Evolutionary conservation across 2,329 filamentous ascomycete genomes (phyloP), one percentile per base, ranked within the genome.

Genomic region (Sporothrix euskadiensis): DNA sequence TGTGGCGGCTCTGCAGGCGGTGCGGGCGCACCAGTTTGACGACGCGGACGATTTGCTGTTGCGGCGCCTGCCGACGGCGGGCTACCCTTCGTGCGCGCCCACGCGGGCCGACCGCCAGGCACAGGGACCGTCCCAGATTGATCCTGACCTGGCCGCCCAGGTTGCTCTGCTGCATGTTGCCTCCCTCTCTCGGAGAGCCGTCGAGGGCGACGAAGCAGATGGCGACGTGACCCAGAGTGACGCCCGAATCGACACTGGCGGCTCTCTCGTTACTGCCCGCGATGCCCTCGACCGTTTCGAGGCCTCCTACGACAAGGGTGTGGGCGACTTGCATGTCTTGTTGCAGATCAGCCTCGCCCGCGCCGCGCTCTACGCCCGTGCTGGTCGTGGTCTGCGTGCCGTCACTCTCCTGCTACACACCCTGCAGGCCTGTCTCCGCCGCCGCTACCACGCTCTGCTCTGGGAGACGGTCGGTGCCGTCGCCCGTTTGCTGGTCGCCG

Each of bases 331-430:
- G 32, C 90, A 91, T 49, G 85, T 96, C 68, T 56, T 73, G 9
- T 12, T 76, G 63, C 88, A 89, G 39, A 85, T 97, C 0, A 86
- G 97, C 16, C 85, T 93, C 2, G 82, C 91, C 68, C 97, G 97
- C 80, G 90, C 90, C 0, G 85, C 88, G 5, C 85, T 97, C 3
- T 89, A 94, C 73, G 88, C 89, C 72, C 88, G 86, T 76, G 88
- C 88, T 59, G 91, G 91, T 1, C 88, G 91, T 2, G 88, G 93
- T 0, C 88, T 93, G 77, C 88, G 91, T 74, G 93, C 89, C 0
- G 94, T 97, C 80, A 93, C 92, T 1, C 86, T 94, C 5, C 90
- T 90, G 4, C 85, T 97, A 78, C 88, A 92, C 59, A 94, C 94
- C 0, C 90, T 92, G 2, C 91, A 88, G 78, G 88, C 94, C 22